These are phyloP conservation scores for Teratosphaeriaceae sp. DNA, from an alignment of 2,329 filamentous ascomycete genomes.

Conservation along the genomic window DNA sequence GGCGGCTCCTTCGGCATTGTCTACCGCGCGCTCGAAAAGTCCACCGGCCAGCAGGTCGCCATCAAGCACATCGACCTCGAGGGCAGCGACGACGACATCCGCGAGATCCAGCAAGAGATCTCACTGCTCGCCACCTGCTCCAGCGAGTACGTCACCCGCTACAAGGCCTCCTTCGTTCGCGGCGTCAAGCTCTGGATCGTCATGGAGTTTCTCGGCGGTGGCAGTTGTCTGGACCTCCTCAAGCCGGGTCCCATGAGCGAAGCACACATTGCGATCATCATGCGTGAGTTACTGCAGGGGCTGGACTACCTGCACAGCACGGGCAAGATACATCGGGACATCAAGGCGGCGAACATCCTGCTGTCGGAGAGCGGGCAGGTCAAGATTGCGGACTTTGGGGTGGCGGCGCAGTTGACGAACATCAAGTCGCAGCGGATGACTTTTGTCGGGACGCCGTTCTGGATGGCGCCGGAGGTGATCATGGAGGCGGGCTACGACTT, in stretches of 20 bases:
- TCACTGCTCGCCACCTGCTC: constrained; percentile 90
- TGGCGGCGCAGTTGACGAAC: constrained; percentile 92
- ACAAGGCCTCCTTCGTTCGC: constrained; percentile 92
- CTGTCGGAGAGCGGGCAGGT: constrained; percentile 86
- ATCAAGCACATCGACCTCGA: constrained; percentile 99
- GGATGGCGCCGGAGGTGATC: constrained; percentile 95
- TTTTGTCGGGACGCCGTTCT: constrained; percentile 94
- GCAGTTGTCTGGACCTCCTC: constrained; percentile 87
- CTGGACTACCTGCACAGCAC: constrained; percentile 90
- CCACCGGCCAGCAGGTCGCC: constrained; percentile 86
- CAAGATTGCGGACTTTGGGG: constrained; percentile 94
- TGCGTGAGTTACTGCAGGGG: constrained; percentile 80
- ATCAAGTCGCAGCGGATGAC: constrained; percentile 97
- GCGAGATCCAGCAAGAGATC: constrained; percentile 97
- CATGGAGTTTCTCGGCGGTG: constrained; percentile 95
- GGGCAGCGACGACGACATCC: constrained; percentile 96
- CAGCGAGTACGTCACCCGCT: constrained; percentile 90
- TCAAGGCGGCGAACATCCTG: constrained; percentile 95
- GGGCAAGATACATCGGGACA: constrained; percentile 93
- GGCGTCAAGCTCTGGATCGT: constrained; percentile 99
- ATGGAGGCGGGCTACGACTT: constrained; percentile 79
- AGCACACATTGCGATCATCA: constrained; percentile 87
- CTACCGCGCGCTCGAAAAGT: constrained; percentile 90
- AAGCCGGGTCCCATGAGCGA: constrained; percentile 83
- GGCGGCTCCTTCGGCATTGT: constrained; percentile 95